Base-by-base conservation (phyloP, 2,329 filamentous ascomycete genomes). In the Tolypocladium ovalisporum region DNA sequence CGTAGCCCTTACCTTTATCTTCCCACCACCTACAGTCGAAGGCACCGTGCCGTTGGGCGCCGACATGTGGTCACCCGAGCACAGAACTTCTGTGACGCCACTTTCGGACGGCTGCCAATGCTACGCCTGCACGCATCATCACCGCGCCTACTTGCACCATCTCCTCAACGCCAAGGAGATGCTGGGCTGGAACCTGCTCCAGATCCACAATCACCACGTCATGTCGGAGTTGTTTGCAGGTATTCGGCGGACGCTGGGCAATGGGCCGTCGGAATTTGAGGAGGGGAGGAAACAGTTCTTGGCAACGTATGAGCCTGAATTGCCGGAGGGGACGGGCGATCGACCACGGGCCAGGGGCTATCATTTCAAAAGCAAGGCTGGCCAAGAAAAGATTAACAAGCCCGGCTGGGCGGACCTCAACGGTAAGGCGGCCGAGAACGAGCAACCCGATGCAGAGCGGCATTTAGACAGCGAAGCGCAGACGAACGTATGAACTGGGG, bases 181-280 rank as follows among this genome's bases (percentile, higher is more conserved):
- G 94, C 83, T 97, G 5, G 93, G 88, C 29, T 99, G 94, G 94
- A 89, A 87, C 0, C 79, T 99, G 9, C 78, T 99, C 9, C 93
- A 97, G 70, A 80, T 96, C 4, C 94, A 99, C 74, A 99, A 99
- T 69, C 86, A 95, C 69, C 79, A 85, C 60, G 74, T 88, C 9
- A 72, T 96, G 56, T 79, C 82, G 52, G 66, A 74, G 0, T 96
- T 97, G 75, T 96, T 97, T 70, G 71, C 75, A 0, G 81, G 78
- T 0, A 76, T 96, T 8, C 84, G 93, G 24, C 68, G 72, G 1
- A 84, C 84, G 57, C 86, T 97, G 19, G 69, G 61, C 3, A 64
- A 75, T 3, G 81, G 87, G 27, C 66, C 74, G 0, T 71, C 75
- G 1, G 74, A 70, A 0, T 97, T 97, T 65, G 81, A 83, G 56